Conservation (phyloP, 306 rosid genomes). For the Pueraria montana region DNA sequence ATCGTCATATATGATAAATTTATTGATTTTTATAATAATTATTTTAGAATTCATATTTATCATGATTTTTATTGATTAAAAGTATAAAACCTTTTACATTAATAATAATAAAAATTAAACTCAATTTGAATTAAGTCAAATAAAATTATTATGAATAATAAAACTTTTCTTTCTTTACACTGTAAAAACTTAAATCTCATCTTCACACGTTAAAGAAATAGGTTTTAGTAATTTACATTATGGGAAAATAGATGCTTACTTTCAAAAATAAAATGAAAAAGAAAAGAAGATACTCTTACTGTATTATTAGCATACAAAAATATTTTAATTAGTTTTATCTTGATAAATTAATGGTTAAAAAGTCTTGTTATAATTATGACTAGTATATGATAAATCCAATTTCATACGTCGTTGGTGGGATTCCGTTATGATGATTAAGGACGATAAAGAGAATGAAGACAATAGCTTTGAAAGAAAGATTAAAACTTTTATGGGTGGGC, state of each 20-base stretch:
- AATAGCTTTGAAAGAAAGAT: constrained; percentile 19
- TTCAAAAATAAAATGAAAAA: background rate
- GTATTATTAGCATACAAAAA: background rate
- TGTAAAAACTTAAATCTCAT: no score
- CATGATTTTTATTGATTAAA: no score
- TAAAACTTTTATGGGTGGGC: background rate
- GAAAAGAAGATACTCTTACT: background rate
- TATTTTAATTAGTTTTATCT: background rate
- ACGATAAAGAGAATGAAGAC: constrained; percentile 33
- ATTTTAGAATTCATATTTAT: no score
- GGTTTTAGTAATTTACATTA: background rate
- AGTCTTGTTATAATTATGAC: background rate
- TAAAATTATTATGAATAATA: no score
- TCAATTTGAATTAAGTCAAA: no score
- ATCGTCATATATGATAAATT: no score
- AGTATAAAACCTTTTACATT: no score
- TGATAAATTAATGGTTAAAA: background rate
- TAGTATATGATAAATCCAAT: background rate
- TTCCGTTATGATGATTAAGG: constrained; percentile 37
- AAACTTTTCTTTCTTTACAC: no score
- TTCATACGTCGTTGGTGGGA: background rate
- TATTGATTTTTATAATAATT: no score
- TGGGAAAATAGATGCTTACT: background rate
- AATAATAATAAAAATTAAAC: no score
- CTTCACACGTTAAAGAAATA: background rate